Evolutionary conservation across 768 basidiomycete genomes (phyloP), one percentile per base, ranked within the genome.

Genomic region (Omphalotus guepiniiformis): DNA sequence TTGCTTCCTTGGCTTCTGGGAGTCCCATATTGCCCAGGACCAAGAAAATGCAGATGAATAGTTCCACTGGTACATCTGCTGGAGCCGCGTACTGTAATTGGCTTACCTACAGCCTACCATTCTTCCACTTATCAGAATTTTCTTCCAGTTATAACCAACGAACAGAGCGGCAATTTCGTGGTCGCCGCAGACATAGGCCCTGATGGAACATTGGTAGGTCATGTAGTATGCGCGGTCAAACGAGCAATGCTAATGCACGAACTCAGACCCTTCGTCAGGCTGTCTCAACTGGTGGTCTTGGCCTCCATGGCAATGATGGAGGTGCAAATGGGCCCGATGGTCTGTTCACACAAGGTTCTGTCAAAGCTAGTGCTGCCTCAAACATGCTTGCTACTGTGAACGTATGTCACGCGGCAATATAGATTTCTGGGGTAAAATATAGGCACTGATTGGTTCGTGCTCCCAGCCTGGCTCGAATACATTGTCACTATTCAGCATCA

Each of bases 401-500:
- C 39, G 55, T 61, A 19, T 6, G 51, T 49, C 18, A 27, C 28
- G 21, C 22, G 25, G 18, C 15, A 19, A 8, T 36, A 13, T 46
- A n/a, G n/a, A n/a, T n/a, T n/a, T n/a, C n/a, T n/a, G n/a, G 27
- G 11, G 19, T 46, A n/a, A 4, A 19, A 26, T 18, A 18, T 25
- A 26, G 30, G n/a, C 32, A 9, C 32, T 48, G 15, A 37, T 16
- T 19, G 34, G 36, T 23, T 8, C 13, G n/a, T 9, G n/a, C n/a
- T 32, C 32, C 19, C 46, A 68, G 70, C 51, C 70, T 8, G 71
- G 71, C 21, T 71, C 70, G 1, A 67, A 68, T 57, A 70, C 67
- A 7, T 53, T 68, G 18, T 55, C 66, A 4, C 55, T 69, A 22
- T 70, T 70, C 53, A 50, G 43, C 15, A 71, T 72, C 47, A 56